Evolutionary conservation across 163 green algal species (phyloP).

Genomic region (Scenedesmus sp.): DNA sequence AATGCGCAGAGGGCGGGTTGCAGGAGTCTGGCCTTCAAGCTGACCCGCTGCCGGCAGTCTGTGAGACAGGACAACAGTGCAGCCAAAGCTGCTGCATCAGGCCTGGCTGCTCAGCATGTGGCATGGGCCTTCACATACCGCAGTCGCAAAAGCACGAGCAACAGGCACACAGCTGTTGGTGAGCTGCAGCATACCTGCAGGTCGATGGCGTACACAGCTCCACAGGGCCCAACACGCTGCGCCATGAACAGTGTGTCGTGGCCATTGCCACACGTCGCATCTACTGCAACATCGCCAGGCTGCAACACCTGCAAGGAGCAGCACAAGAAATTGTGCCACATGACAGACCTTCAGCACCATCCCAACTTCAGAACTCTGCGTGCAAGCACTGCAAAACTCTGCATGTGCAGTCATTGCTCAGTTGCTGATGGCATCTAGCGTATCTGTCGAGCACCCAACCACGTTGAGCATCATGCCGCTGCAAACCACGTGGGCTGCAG

Average conservation of each 20-base stretch:
- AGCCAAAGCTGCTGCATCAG: neutral
- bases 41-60: no score
- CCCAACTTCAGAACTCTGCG: neutral
- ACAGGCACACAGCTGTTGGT: neutral
- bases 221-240: constrained; percentile 66
- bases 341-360: neutral
- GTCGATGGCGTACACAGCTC: constrained; percentile 76
- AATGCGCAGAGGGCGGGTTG: no score
- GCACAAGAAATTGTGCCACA: neutral
- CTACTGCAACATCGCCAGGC: constrained; percentile 80
- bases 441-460: neutral
- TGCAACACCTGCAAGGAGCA: constrained; percentile 58
- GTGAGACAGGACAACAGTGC: neutral
- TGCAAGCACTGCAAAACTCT: neutral
- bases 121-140: no score
- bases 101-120: no score
- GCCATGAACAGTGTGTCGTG: constrained; percentile 83
- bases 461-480: no score
- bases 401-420: no score
- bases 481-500: no score
- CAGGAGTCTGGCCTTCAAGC: no score
- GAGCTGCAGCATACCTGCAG: constrained; percentile 66
- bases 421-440: neutral
- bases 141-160: neutral
- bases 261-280: constrained; percentile 89